Conservation (phyloP, 2,329 filamentous ascomycete species). For the Sporothrix inflata region DNA sequence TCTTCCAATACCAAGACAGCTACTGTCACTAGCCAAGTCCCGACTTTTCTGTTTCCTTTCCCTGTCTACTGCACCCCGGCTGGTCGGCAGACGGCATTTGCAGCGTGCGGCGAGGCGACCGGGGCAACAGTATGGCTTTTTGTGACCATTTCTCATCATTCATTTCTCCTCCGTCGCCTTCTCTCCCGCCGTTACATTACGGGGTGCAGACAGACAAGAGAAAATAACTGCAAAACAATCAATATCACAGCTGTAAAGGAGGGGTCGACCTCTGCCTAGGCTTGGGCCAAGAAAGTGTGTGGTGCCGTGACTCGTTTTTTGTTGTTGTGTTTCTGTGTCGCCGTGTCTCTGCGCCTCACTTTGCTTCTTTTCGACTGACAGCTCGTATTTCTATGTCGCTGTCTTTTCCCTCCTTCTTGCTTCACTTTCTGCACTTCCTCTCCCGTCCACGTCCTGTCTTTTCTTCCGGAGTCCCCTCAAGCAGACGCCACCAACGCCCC, state of each 20-base stretch:
- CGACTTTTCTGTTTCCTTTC: not conserved
- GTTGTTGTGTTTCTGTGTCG: not conserved
- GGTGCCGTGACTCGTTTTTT: not conserved
- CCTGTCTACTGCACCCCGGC: not conserved
- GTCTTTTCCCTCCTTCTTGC: not conserved
- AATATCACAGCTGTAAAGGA: not conserved
- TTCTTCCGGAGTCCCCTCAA: not conserved
- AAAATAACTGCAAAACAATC: not conserved
- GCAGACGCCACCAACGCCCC: not conserved
- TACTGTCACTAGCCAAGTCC: not conserved
- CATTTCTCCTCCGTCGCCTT: not conserved
- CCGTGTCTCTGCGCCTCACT: not conserved
- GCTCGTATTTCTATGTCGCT: not conserved
- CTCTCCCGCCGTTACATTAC: conserved; percentile 9
- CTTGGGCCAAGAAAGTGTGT: not conserved
- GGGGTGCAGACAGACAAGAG: not conserved
- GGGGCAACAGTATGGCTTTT: not conserved
- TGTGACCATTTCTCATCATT: not conserved
- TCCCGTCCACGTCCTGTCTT: not conserved
- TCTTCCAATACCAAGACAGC: not conserved
- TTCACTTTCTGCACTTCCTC: not conserved
- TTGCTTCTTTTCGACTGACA: not conserved
- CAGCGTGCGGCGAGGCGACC: not conserved
- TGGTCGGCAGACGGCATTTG: conserved; percentile 2
- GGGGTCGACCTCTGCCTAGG: not conserved